Base-by-base conservation (phyloP, 352 stramenopile genomes). In the Phytophthora hibernalis region DNA sequence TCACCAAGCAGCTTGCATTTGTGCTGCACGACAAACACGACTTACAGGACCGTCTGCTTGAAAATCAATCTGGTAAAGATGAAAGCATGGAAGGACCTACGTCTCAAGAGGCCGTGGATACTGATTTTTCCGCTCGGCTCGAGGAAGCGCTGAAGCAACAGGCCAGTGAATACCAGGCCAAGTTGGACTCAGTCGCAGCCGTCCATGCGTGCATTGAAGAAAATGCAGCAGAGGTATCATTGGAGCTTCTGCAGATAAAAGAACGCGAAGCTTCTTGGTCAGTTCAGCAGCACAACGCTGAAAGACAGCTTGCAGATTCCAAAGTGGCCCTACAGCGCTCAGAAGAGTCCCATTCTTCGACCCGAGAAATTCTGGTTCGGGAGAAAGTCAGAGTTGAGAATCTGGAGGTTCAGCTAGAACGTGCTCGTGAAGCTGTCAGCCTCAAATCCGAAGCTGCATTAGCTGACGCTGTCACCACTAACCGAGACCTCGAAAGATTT, bases 21-120 rank as follows among this genome's bases (percentile, higher is more conserved):
- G 81, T 92, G 1, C 68, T 95, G 55, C 81, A 71, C 10, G 87
- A 95, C 58, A 95, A 95, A 53, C 85, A 95, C 37, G 80, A 87
- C 6, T 67, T 95, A 18, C 79, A 87, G 64, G 79, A 84, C 54
- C 75, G 76, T 11, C 60, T 83, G 12, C 51, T 74, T 5, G 63
- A 79, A 22, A 70, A 70, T n/a, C 60, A 72, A 54, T 68, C 62
- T 47, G 56, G 53, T 3, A 67, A 76, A 28, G 52, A 80, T 20
- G 52, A 62, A 35, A 57, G 16, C 1, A 66, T 67, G 53, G 56
- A 72, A 5, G 56, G 66, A 21, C 26, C 55, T 2, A 55, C 38
- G 3, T 57, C 38, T 15, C 57, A 68, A 60, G 58, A 74, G 56
- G 12, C 26, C 38, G 53, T 54, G 2, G 31, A 70, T 53, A 44